Evolutionary conservation across 2,329 filamentous ascomycete species (phyloP).

Genomic region (Leptographium radiaticola): DNA sequence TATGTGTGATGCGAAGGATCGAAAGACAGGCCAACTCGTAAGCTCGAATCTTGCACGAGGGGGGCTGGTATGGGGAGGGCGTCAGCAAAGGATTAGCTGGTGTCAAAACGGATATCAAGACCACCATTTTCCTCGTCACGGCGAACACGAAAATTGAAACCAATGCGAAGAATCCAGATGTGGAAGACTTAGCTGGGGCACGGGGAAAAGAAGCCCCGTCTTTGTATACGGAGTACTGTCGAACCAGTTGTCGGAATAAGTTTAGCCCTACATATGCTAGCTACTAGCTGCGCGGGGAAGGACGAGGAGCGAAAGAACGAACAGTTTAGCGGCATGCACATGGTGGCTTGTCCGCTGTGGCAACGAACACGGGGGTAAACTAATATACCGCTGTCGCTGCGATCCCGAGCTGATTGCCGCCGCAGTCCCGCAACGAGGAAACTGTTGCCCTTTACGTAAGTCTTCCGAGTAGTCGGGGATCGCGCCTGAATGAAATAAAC

Average conservation of each 20-base stretch:
- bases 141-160: neutral
- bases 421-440: neutral
- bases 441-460: neutral
- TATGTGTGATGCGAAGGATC: too few relatives aligned
- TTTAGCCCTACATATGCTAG: constrained; percentile 4
- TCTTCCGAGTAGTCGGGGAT: too few relatives aligned
- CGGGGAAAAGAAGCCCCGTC: neutral
- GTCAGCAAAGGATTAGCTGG: too few relatives aligned
- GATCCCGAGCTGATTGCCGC: constrained; percentile 8
- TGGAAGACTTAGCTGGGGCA: neutral
- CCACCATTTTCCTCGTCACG: too few relatives aligned
- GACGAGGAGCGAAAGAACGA: too few relatives aligned
- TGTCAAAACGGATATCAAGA: too few relatives aligned
- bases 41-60: too few relatives aligned
- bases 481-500: too few relatives aligned
- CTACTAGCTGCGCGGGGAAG: constrained; percentile 2
- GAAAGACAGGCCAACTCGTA: too few relatives aligned
- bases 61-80: too few relatives aligned
- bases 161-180: too few relatives aligned
- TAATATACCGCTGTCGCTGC: constrained; percentile 1
- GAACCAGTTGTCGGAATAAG: constrained; percentile 4
- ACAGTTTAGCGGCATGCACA: neutral
- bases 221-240: neutral
- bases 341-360: neutral
- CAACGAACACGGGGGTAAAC: neutral